Evolutionary conservation across 495 filamentous ascomycete genomes (phyloP).

Genomic region (Hypoxylon perforatum): DNA sequence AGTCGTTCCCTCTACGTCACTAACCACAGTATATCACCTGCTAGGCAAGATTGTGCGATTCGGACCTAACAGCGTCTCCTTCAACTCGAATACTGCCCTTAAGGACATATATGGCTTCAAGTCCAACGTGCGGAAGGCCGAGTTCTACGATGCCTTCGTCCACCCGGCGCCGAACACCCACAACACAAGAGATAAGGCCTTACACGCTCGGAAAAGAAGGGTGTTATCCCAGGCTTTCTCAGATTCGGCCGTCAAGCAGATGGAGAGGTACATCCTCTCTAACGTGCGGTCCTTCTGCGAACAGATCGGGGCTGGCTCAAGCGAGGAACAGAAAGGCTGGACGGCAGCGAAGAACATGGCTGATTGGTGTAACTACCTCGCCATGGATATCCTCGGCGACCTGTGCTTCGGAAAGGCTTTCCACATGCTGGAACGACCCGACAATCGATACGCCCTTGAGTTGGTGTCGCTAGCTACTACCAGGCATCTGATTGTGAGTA

Average conservation of each 20-base stretch:
- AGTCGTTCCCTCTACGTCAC: background rate
- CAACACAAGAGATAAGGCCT: constrained; percentile 66
- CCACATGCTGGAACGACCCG: constrained; percentile 71
- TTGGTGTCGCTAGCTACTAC: constrained; percentile 66
- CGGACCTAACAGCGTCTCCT: constrained; percentile 69
- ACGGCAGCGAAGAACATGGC: constrained; percentile 65
- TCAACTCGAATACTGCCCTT: constrained; percentile 67
- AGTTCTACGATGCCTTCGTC: constrained; percentile 73
- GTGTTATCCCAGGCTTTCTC: constrained; percentile 73
- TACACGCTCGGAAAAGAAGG: constrained; percentile 71
- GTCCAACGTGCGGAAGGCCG: constrained; percentile 70
- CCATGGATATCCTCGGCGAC: constrained; percentile 80
- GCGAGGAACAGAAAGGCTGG: constrained; percentile 55
- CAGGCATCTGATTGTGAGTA: constrained; percentile 65
- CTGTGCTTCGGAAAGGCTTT: constrained; percentile 77
- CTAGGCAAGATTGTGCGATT: constrained; percentile 65
- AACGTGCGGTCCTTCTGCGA: constrained; percentile 63
- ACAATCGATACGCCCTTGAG: constrained; percentile 68
- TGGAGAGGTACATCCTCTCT: constrained; percentile 68
- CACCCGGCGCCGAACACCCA: constrained; percentile 69
- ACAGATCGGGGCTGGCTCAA: constrained; percentile 55
- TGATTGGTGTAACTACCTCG: constrained; percentile 72
- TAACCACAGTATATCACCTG: constrained; percentile 11
- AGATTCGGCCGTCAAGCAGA: constrained; percentile 64
- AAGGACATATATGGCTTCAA: constrained; percentile 71